Evolutionary conservation across 345 rosid species (phyloP).

Genomic region (Citrus hindsii): DNA sequence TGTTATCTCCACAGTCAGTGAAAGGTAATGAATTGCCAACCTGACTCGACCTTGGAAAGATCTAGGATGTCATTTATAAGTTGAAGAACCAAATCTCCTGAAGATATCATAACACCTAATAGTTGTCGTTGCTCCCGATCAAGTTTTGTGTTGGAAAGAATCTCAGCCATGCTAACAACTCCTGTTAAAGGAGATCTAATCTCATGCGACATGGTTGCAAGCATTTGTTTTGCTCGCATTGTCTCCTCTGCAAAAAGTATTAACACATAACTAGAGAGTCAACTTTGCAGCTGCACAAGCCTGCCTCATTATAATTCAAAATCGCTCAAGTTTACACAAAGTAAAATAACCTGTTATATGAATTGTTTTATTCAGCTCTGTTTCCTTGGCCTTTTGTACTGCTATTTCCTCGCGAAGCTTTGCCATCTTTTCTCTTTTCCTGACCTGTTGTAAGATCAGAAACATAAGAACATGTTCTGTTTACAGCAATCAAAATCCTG

Average conservation of each 20-base stretch:
- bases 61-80: constrained; percentile 93
- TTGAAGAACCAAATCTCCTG: constrained; percentile 95
- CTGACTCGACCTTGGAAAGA: constrained; percentile 98
- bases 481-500: not conserved
- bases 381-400: constrained; percentile 92
- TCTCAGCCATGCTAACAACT: constrained; percentile 97
- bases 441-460: constrained; percentile 41
- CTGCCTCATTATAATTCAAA: not conserved
- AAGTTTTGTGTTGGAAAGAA: constrained; percentile 71
- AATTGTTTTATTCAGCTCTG: constrained; percentile 88
- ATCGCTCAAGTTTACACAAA: not conserved
- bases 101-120: constrained; percentile 89
- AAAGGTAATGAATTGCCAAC: constrained; percentile 23
- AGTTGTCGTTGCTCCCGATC: constrained; percentile 74
- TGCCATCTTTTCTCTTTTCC: constrained; percentile 81
- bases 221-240: constrained; percentile 96
- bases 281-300: constrained; percentile 2
- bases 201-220: constrained; percentile 98
- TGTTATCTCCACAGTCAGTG: not conserved
- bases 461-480: constrained; percentile 8
- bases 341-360: constrained; percentile 78
- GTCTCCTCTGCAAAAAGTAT: constrained; percentile 73
- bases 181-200: constrained; percentile 92
- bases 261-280: not conserved
- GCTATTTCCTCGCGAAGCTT: constrained; percentile 95